A percentile compares a stretch with the other conserved stretches of the same genome.
These are phyloP conservation scores for Ballota nigra DNA, from an alignment of 257 asterid species.

Conservation along the genomic window DNA sequence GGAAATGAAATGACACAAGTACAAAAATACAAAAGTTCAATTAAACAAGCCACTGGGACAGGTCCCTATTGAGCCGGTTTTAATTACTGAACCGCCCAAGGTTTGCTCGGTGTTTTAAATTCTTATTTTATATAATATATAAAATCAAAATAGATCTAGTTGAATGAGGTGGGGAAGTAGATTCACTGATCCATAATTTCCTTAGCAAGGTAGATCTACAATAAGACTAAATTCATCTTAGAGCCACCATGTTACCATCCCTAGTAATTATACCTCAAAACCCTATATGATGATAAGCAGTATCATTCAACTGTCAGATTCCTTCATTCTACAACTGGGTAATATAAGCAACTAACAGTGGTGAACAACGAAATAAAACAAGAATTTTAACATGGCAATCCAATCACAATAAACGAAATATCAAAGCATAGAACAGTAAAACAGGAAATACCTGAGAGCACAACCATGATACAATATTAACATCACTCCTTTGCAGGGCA, in stretches of 20 bases:
- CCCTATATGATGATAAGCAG: background rate
- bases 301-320: background rate
- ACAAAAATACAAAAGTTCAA: background rate
- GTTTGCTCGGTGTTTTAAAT: background rate
- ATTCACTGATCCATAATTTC: background rate
- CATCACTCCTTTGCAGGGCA: conserved; percentile 90
- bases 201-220: background rate
- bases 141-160: background rate
- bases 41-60: background rate
- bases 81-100: background rate
- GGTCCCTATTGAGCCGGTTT: background rate
- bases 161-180: background rate
- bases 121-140: background rate
- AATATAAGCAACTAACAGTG: background rate
- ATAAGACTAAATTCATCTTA: background rate
- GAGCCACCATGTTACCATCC: background rate
- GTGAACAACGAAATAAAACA: background rate
- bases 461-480: conserved; percentile 81
- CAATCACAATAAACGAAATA: background rate
- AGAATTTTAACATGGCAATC: background rate
- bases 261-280: background rate
- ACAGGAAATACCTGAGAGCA: conserved; percentile 88
- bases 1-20: background rate
- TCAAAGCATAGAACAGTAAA: too few relatives aligned
- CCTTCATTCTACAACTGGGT: conserved; percentile 2